These are phyloP conservation scores for baker's yeast (Saccharomyces cerevisiae) DNA, from an alignment of 805 yeast species.

Conservation along the genomic window DNA sequence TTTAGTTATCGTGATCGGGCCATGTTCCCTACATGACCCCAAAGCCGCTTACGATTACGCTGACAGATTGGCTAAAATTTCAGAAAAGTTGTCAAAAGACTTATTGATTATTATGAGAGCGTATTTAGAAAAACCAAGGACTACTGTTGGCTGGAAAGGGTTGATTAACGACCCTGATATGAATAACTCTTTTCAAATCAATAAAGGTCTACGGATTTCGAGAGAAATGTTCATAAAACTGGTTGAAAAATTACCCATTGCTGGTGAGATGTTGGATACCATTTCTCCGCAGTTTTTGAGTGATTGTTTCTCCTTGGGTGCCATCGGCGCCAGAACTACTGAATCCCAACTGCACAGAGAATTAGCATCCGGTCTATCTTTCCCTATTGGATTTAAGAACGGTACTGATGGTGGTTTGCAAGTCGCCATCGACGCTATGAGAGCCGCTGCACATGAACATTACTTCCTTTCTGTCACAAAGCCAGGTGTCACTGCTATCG, in stretches of 20 bases:
- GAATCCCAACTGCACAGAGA: conserved; percentile 97
- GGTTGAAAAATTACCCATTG: conserved; percentile 82
- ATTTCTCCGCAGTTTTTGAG: conserved; percentile 93
- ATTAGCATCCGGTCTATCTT: conserved; percentile 89
- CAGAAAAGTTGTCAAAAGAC: conserved; percentile 62
- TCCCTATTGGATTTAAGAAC: conserved; percentile 97
- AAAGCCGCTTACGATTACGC: conserved; percentile 87
- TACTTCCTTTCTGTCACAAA: conserved; percentile 93
- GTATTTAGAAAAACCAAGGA: conserved; percentile 94
- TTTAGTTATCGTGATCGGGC: conserved; percentile 83
- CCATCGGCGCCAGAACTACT: conserved; percentile 98
- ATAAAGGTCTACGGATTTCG: conserved; percentile 85
- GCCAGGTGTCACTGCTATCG: conserved; percentile 93
- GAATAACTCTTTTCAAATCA: conserved; percentile 85
- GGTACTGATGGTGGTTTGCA: conserved; percentile 95
- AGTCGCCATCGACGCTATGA: conserved; percentile 89
- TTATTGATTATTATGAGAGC: conserved; percentile 92
- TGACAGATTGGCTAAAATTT: conserved; percentile 46
- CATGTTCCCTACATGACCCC: conserved; percentile 95
- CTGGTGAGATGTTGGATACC: conserved; percentile 96
- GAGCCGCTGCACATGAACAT: conserved; percentile 88
- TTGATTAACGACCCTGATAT: conserved; percentile 94
- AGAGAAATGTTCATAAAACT: conserved; percentile 79
- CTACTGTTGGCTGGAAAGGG: conserved; percentile 99
- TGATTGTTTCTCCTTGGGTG: conserved; percentile 91